Evolutionary conservation across 129 eudicot species (phyloP).

Genomic region (Cynara cardunculus): DNA sequence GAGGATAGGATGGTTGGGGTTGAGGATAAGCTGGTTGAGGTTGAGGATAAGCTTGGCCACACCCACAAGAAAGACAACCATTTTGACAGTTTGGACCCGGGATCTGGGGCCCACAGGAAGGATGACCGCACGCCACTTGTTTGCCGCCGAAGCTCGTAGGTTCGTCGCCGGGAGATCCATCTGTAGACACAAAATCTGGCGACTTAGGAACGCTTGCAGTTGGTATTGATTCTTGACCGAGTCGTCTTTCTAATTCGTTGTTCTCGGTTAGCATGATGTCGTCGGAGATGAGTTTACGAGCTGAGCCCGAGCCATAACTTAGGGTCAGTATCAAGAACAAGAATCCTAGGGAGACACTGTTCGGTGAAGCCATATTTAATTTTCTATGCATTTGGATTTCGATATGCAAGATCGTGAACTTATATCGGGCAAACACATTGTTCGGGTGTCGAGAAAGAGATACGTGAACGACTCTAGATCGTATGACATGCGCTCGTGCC

Average conservation of each 20-base stretch:
- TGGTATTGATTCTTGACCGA: neutral
- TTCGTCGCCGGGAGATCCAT: neutral
- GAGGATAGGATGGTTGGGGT: neutral
- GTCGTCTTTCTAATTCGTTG: neutral
- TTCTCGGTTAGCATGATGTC: neutral
- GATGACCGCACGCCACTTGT: conserved; percentile 17
- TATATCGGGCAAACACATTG: neutral
- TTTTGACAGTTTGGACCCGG: conserved; percentile 4
- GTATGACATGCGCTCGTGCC: conserved; percentile 15
- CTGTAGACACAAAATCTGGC: neutral
- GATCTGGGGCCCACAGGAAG: neutral
- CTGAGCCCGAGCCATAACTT: conserved; percentile 4
- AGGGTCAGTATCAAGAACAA: conserved; percentile 21
- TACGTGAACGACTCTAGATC: conserved; percentile 14
- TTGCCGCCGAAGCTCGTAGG: neutral
- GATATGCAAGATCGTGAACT: neutral
- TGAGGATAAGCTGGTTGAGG: neutral
- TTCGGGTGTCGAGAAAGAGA: neutral
- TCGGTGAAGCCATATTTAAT: conserved; percentile 25
- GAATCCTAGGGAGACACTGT: conserved; percentile 13
- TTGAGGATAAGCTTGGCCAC: neutral
- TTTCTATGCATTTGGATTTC: neutral
- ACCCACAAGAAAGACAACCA: neutral
- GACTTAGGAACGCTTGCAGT: neutral
- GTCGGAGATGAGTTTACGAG: conserved; percentile 16